Evolutionary conservation across 1,139 yeast genomes (phyloP).

Genomic region (Hansenula sp.): DNA sequence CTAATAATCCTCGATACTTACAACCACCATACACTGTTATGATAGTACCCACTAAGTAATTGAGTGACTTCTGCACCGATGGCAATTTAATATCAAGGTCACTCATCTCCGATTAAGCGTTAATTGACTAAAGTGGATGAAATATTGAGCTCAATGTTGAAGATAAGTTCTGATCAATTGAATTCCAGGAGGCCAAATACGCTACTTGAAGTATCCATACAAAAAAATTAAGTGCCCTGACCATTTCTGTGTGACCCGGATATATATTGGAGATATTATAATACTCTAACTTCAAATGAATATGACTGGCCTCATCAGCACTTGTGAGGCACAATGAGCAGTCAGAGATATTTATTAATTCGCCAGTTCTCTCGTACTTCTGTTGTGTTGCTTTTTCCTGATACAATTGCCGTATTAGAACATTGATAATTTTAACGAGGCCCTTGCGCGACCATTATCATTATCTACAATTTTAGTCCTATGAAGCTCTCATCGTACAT

Average conservation of each 20-base stretch:
- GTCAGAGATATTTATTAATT: too few species aligned
- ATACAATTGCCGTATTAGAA: too few species aligned
- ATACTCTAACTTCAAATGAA: neutral
- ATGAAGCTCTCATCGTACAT: too few species aligned
- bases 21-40: slow-evolving; percentile 27
- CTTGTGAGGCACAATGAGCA: too few species aligned
- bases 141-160: neutral
- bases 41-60: slow-evolving; percentile 15
- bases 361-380: neutral
- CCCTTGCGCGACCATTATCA: too few species aligned
- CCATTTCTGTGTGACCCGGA: too few species aligned
- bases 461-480: too few species aligned
- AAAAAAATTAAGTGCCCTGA: neutral
- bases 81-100: slow-evolving; percentile 10
- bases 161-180: neutral
- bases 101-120: neutral
- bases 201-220: neutral
- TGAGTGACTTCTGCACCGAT: slow-evolving; percentile 14
- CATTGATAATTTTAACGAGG: too few species aligned
- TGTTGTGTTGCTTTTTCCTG: too few species aligned
- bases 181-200: slow-evolving; percentile 2
- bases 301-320: too few species aligned
- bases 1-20: slow-evolving; percentile 15
- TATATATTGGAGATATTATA: neutral
- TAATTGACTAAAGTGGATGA: neutral